Evolutionary conservation across 2,329 filamentous ascomycete genomes (phyloP).

Genomic region (Colletotrichum musicola): DNA sequence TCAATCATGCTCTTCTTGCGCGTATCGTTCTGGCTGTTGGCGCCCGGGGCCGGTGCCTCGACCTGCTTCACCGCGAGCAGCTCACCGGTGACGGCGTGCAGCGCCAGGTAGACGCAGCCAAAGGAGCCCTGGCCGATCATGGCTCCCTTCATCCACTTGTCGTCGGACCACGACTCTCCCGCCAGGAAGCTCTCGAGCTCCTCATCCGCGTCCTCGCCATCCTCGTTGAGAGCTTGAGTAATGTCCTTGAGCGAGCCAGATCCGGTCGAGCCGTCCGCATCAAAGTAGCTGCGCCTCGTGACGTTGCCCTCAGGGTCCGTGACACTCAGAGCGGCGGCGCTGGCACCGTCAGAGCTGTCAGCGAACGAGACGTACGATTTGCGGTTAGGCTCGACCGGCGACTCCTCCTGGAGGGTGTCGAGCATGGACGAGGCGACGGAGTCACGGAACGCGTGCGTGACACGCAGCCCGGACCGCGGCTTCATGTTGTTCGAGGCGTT

Average conservation of each 20-base stretch:
- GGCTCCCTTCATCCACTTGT: conserved; percentile 99
- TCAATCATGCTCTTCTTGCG: conserved; percentile 99
- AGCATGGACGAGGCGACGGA: conserved; percentile 91
- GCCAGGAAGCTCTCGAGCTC: conserved; percentile 91
- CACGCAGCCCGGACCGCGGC: conserved; percentile 55
- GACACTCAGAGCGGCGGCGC: conserved; percentile 68
- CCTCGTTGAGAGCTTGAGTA: conserved; percentile 86
- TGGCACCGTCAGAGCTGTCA: conserved; percentile 78
- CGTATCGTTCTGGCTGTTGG: conserved; percentile 84
- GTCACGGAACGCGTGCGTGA: conserved; percentile 79
- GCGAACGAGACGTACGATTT: conserved; percentile 96
- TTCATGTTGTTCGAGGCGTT: conserved; percentile 70
- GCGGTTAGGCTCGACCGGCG: conserved; percentile 85
- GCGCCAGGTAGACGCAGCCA: conserved; percentile 92
- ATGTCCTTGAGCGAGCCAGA: conserved; percentile 85
- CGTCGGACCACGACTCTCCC: conserved; percentile 94
- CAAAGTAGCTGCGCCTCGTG: conserved; percentile 83
- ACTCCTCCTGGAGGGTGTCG: conserved; percentile 92
- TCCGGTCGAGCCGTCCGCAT: conserved; percentile 80
- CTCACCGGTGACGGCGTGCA: conserved; percentile 96
- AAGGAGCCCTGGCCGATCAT: conserved; percentile 98
- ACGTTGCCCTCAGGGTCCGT: conserved; percentile 82
- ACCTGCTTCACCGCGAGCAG: conserved; percentile 99
- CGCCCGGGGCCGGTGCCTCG: conserved; percentile 83
- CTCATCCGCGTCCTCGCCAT: conserved; percentile 92